Conservation (phyloP, 805 yeast genomes). For the Metschnikowia kunwiensis region DNA sequence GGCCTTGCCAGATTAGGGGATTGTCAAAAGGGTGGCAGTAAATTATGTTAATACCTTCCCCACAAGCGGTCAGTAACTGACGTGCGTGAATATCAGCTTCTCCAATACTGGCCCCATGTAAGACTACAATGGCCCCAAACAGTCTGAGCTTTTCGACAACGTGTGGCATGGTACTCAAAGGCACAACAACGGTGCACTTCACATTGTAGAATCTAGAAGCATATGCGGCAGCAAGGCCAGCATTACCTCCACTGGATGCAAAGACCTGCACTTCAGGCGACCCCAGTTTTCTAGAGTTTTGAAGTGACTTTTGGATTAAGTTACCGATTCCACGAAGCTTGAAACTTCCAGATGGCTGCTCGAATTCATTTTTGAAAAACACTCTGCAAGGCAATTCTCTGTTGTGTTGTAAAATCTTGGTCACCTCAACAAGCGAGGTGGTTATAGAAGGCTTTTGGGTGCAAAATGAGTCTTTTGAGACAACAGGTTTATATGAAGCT, state of each 20-base stretch:
- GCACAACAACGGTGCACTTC: slow-evolving; percentile 62
- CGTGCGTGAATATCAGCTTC: slow-evolving; percentile 50
- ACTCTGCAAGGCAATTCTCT: slow-evolving; percentile 34
- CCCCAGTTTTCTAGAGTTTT: slow-evolving; percentile 22
- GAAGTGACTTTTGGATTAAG: slow-evolving; percentile 36
- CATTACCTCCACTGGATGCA: slow-evolving; percentile 57
- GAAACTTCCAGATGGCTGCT: slow-evolving; percentile 58
- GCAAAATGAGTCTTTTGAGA: too few species aligned
- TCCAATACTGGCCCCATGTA: slow-evolving; percentile 45
- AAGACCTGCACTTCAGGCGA: slow-evolving; percentile 35
- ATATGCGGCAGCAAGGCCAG: slow-evolving; percentile 54
- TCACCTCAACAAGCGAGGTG: slow-evolving; percentile 41
- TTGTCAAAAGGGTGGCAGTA: slow-evolving; percentile 57
- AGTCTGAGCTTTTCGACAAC: slow-evolving; percentile 45
- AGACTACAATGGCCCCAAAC: slow-evolving; percentile 50
- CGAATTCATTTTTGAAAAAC: slow-evolving; percentile 47
- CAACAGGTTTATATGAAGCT: too few species aligned
- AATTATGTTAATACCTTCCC: slow-evolving; percentile 26
- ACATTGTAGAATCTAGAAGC: slow-evolving; percentile 37
- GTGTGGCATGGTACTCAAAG: slow-evolving; percentile 43
- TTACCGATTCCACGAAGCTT: slow-evolving; percentile 56
- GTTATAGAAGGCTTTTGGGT: slow-evolving; percentile 24
- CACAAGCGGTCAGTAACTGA: slow-evolving; percentile 21
- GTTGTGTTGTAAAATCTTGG: slow-evolving; percentile 16
- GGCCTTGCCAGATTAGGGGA: slow-evolving; percentile 54